Evolutionary conservation across 2,329 filamentous ascomycete species (phyloP), one percentile per base, ranked within the genome.

Genomic region (Trichoderma endophyticum): DNA sequence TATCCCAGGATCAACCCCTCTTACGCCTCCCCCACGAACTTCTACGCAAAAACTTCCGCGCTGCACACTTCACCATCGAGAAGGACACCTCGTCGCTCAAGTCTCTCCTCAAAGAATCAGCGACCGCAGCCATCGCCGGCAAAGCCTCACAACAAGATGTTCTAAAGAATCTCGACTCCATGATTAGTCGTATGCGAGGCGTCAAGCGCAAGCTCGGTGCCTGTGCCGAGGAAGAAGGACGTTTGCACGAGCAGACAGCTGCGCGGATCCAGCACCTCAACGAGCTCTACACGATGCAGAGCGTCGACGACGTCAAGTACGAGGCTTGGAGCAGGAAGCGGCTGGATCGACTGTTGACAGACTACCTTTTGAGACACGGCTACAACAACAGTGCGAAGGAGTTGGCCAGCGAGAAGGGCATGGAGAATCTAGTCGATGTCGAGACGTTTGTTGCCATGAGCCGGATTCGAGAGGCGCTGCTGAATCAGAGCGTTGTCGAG

Each of bases 1-100:
- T 48, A 14, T 14, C 59, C 26, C 75, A 95, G 94, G 96, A 99
- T 79, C 95, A 98, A 88, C 92, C 95, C 4, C 92, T 98, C 75
- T 90, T 99, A 76, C 94, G 95, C 39, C 90, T 98, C 26, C 96
- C 96, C 21, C 92, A 95, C 82, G 96, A 98, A 80, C 92, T 98
- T 71, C 91, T 97, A 26, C 92, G 94, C 71, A 95, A 96, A 81
- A 98, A 97, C 83, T 97, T 98, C 83, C 96, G 97, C 78, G 90
- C 91, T 4, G 92, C 92, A 57, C 93, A 94, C 80, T 90, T 92
- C 78, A 86, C 89, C 74, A 89, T 94, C 80, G 93, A 95, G 79
- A 91, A 91, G 79, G 90, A 93, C 76, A 89, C 88, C 73, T 86
- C 86, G 21, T 85, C 86, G 63, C 83, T 94, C 74, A 90, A 89